Evolutionary conservation across 1,139 yeast genomes (phyloP).

Genomic region (Saccharomyces hybrid): DNA sequence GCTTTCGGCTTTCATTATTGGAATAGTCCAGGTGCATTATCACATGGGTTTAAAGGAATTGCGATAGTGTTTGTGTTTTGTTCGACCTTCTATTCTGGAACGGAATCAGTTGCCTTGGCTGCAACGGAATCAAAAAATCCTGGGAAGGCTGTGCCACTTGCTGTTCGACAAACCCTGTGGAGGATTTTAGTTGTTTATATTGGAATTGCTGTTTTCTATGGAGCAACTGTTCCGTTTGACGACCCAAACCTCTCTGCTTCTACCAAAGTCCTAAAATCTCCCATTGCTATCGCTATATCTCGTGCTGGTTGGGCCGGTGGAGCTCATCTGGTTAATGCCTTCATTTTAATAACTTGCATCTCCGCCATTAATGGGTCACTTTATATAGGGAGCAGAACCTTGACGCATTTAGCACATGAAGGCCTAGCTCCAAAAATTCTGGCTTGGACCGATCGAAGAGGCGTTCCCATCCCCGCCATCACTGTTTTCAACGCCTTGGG

Average conservation of each 20-base stretch:
- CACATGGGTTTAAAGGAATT: not conserved
- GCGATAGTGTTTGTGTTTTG: not conserved
- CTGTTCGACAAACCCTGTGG: not conserved
- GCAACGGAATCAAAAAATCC: not conserved
- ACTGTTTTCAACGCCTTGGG: not conserved
- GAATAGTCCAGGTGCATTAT: not conserved
- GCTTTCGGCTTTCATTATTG: not conserved
- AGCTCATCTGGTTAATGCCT: not conserved
- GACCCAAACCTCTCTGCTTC: not conserved
- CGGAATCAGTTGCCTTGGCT: not conserved
- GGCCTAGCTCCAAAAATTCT: not conserved
- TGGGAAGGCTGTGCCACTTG: not conserved
- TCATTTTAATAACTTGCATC: not conserved
- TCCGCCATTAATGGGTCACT: not conserved
- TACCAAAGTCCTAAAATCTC: not conserved
- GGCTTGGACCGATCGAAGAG: not conserved
- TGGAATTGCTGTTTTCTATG: not conserved
- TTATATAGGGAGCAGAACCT: not conserved
- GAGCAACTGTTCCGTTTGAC: not conserved
- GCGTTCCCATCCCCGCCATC: not conserved
- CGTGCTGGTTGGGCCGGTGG: not conserved
- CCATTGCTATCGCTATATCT: not conserved
- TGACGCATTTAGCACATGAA: not conserved
- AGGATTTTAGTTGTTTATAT: not conserved
- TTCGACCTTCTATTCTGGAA: not conserved